These are phyloP conservation scores for Saccharomyces hybrid DNA, from an alignment of 1,139 yeast genomes.

Conservation along the genomic window DNA sequence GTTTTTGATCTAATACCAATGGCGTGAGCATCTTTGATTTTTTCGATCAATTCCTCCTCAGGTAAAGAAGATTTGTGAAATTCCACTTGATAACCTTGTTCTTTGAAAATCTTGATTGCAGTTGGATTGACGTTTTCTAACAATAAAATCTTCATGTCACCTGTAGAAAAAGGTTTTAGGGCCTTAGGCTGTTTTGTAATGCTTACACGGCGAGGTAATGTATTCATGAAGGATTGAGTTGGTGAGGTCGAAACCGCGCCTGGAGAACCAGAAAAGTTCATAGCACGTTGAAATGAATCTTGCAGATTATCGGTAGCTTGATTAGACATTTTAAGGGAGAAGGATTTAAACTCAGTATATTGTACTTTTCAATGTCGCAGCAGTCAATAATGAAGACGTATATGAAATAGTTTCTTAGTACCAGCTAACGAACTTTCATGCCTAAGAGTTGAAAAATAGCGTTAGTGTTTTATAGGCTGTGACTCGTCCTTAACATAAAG, in stretches of 20 bases:
- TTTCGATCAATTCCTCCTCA: constrained; percentile 90
- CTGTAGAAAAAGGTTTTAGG: constrained; percentile 27
- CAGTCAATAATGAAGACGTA: neutral
- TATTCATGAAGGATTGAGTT: constrained; percentile 37
- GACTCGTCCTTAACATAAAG: neutral
- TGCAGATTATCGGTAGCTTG: constrained; percentile 48
- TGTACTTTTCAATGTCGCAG: neutral
- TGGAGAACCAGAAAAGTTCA: constrained; percentile 39
- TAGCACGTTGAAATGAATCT: constrained; percentile 50
- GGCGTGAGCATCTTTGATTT: constrained; percentile 88
- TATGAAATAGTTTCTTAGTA: neutral
- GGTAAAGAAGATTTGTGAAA: constrained; percentile 82
- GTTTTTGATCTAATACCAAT: constrained; percentile 98
- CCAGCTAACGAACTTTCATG: neutral
- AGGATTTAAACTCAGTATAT: neutral
- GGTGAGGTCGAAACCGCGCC: constrained; percentile 67
- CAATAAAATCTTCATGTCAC: constrained; percentile 83
- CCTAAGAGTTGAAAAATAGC: neutral
- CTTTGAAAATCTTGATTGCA: constrained; percentile 75
- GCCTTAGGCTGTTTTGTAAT: constrained; percentile 45
- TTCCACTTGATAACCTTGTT: constrained; percentile 96
- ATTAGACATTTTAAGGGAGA: constrained; percentile 6
- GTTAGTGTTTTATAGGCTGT: neutral
- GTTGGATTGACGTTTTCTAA: constrained; percentile 90
- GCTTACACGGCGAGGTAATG: constrained; percentile 30